Evolutionary conservation across 164 flowering plant genomes (phyloP), one percentile per base, ranked within the genome.

Genomic region (Sedum album): DNA sequence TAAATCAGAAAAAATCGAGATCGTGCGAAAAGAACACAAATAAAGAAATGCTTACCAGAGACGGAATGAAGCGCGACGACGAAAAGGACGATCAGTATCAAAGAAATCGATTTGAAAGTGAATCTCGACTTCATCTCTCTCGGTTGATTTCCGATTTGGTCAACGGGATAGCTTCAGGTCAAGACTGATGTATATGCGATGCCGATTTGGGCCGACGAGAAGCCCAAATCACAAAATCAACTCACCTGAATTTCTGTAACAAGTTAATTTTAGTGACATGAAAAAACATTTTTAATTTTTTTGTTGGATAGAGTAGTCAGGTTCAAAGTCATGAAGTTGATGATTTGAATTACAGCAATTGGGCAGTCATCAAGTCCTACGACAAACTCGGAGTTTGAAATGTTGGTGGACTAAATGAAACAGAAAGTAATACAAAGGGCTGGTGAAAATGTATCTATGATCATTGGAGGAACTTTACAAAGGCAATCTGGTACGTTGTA

Each of bases 201-300:
- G 38, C 38, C 7, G 38, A 35, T 35, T 35, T 35, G 38, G 38
- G 38, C 38, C 38, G 38, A 35, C 7, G 3, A 3, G 38, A 35
- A 7, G 38, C 38, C 38, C 25, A 21, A 49, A 20, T 20, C 55
- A 23, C n/a, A 23, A 49, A 49, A 49, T 69, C 79, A 76, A 70
- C 65, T 73, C 70, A 68, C 62, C 20, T 17, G n/a, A n/a, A n/a
- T n/a, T n/a, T n/a, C n/a, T n/a, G n/a, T n/a, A n/a, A n/a, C n/a
- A n/a, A n/a, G n/a, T n/a, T n/a, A n/a, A n/a, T n/a, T n/a, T n/a
- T n/a, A n/a, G n/a, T n/a, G n/a, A n/a, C n/a, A n/a, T n/a, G n/a
- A n/a, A n/a, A n/a, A n/a, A n/a, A n/a, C n/a, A n/a, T n/a, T n/a
- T n/a, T n/a, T n/a, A n/a, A n/a, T n/a, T n/a, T n/a, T n/a, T n/a